A percentile compares a stretch with the other conserved stretches of the same genome.
phyloP scores from a whole-genome alignment of 2,329 filamentous ascomycete species.

The Ophiocordyceps camponoti-saundersi region DNA sequence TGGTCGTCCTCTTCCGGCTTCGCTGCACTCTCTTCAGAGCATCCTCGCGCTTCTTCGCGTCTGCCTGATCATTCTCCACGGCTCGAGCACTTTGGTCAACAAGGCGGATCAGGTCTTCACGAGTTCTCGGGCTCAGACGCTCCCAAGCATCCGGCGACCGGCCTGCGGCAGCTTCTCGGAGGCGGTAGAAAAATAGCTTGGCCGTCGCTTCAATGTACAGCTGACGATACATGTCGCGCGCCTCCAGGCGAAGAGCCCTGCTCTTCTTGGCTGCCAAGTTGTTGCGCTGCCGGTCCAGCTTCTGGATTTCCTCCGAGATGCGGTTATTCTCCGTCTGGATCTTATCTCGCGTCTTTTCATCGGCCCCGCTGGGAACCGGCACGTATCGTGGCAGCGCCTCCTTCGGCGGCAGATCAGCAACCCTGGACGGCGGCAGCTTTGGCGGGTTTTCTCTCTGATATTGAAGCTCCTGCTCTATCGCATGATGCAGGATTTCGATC shows the following conservation, averaged over 20 bases:
- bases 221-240: conserved; percentile 5
- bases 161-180: conserved; percentile 10
- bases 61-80: conserved; percentile 4
- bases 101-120: conserved; percentile 5
- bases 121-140: conserved; percentile 5
- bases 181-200: conserved; percentile 11
- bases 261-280: conserved; percentile 20
- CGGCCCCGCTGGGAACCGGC: conserved; percentile 5
- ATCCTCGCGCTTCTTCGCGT: conserved; percentile 7
- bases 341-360: conserved; percentile 1
- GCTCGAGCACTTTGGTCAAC: conserved; percentile 3
- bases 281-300: conserved; percentile 15
- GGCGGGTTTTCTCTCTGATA: conserved; percentile 9
- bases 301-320: conserved; percentile 9
- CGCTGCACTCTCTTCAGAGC: conserved; percentile 3
- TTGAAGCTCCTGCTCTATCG: conserved; percentile 8
- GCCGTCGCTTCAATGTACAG: conserved; percentile 9
- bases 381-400: conserved; percentile 5
- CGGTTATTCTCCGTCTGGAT: conserved; percentile 10
- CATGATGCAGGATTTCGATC: not conserved
- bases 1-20: not conserved
- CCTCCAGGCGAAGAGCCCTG: conserved; percentile 13
- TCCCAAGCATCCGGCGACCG: conserved; percentile 8
- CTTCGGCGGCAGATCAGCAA: conserved; percentile 12
- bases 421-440: conserved; percentile 9